Conservation (phyloP, 495 filamentous ascomycete genomes). For the Bathelium albidoporum region DNA sequence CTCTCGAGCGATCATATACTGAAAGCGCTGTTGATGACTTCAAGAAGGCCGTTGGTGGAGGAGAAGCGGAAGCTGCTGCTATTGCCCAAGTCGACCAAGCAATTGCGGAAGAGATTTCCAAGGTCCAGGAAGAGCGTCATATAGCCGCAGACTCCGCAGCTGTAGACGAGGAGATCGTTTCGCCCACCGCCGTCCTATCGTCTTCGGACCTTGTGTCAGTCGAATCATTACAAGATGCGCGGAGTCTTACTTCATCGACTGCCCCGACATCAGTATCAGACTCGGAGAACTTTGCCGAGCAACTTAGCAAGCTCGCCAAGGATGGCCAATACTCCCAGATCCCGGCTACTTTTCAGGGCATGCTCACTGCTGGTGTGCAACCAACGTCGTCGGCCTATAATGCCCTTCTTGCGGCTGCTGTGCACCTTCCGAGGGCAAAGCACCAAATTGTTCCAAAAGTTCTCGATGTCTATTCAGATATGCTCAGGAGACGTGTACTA, state of each 20-base stretch:
- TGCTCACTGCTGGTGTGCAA: slow-evolving; percentile 61
- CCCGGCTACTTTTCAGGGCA: slow-evolving; percentile 74
- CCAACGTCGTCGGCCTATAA: slow-evolving; percentile 83
- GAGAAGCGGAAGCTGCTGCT: slow-evolving; percentile 41
- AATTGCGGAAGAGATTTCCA: slow-evolving; percentile 48
- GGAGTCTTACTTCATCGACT: slow-evolving; percentile 7
- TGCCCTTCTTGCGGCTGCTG: slow-evolving; percentile 71
- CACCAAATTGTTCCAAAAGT: slow-evolving; percentile 78
- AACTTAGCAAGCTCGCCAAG: slow-evolving; percentile 60
- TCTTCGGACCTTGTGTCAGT: slow-evolving; percentile 24
- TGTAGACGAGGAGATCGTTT: background rate
- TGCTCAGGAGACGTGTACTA: slow-evolving; percentile 74
- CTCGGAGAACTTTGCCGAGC: slow-evolving; percentile 58
- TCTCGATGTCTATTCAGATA: slow-evolving; percentile 89
- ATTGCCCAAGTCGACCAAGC: slow-evolving; percentile 53
- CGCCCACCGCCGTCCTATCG: background rate
- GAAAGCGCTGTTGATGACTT: slow-evolving; percentile 46
- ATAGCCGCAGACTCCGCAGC: slow-evolving; percentile 6
- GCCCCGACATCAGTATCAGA: slow-evolving; percentile 36
- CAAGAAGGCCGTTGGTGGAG: slow-evolving; percentile 45
- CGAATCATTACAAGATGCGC: slow-evolving; percentile 14
- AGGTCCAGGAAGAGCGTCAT: slow-evolving; percentile 21
- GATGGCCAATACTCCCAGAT: slow-evolving; percentile 69
- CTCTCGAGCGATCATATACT: slow-evolving; percentile 39
- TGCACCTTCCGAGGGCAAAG: slow-evolving; percentile 59